Base-by-base conservation (phyloP, 2,329 filamentous ascomycete species). In the Xylariales sp. region DNA sequence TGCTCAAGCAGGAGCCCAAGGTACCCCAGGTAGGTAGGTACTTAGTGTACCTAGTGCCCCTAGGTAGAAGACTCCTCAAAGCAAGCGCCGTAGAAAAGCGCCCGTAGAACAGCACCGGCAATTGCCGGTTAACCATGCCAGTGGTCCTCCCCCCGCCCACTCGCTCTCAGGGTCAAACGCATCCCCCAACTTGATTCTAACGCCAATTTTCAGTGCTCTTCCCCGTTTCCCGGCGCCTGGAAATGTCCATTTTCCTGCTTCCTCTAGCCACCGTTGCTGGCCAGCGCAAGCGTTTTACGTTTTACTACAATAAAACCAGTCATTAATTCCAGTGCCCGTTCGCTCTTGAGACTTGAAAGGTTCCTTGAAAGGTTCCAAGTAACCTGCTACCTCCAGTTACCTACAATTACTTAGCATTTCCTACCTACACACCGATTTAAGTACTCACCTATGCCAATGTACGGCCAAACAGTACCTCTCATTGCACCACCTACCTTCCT, bases 121-220 rank as follows among this genome's bases (percentile, higher is more conserved):
- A 72, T 74, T 71, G 67, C 75, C 75, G 74, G 69, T 48, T 49
- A 54, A 50, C 49, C 46, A 39, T 50, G 28, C 39, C 57, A 63
- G 62, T 52, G 41, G 66, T 52, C 67, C 65, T 43, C 65, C 54
- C 67, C 65, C 48, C 65, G 50, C 68, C 62, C 48, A 56, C 59
- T 23, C 48, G 64, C 69, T 73, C 74, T 76, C 74, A 75, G 74
- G 75, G 75, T 76, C 75, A 76, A 76, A 73, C 72, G 70, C 63
- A 74, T 69, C 68, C 75, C 75, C 74, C 70, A 61, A 70, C 68
- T 43, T 45, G 39, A 53, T 56, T 62, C 65, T 59, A 69, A 52
- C 59, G 58, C 68, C 57, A 32, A 43, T 69, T 72, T 68, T 69
- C 69, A 69, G 69, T 61, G 68, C 62, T 68, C 70, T 67, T 65